phyloP scores from a whole-genome alignment of 306 rosid genomes.

The Prinsepia uniflora region DNA sequence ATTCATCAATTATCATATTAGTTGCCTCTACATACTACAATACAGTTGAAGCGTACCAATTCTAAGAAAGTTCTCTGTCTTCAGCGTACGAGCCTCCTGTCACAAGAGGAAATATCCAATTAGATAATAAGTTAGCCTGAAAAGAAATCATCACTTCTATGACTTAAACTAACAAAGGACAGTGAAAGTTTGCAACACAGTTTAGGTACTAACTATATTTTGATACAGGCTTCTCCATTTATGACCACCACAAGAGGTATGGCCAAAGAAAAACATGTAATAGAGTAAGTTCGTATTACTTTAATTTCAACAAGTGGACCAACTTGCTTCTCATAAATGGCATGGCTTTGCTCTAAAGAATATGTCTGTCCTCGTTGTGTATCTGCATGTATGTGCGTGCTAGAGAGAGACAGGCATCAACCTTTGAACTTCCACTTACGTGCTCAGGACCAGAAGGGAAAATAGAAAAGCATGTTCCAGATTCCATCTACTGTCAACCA shows the following conservation, averaged over 20 bases:
- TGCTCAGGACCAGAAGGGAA: not conserved
- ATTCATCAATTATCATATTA: constrained; percentile 1
- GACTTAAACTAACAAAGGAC: not conserved
- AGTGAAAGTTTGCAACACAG: not conserved
- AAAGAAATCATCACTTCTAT: constrained; percentile 1
- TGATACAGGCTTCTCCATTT: not conserved
- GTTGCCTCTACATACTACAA: constrained; percentile 4
- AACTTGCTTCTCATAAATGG: not conserved
- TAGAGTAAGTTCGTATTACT: not conserved
- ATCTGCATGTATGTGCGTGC: not conserved
- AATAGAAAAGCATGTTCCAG: not conserved
- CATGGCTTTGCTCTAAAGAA: not conserved
- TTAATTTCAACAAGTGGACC: not conserved
- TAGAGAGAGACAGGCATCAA: not conserved
- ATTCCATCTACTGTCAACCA: not conserved
- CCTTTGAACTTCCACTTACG: not conserved
- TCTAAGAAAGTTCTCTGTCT: not conserved
- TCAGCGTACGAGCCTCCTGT: constrained; percentile 14
- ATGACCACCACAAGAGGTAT: not conserved
- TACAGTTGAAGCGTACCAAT: constrained; percentile 9
- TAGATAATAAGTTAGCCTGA: constrained; percentile 9
- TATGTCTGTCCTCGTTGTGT: not conserved
- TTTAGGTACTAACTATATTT: not conserved
- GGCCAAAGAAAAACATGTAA: not conserved
- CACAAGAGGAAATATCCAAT: constrained; percentile 13